phyloP scores from a whole-genome alignment of 345 rosid species.

The Euphorbia lathyris region DNA sequence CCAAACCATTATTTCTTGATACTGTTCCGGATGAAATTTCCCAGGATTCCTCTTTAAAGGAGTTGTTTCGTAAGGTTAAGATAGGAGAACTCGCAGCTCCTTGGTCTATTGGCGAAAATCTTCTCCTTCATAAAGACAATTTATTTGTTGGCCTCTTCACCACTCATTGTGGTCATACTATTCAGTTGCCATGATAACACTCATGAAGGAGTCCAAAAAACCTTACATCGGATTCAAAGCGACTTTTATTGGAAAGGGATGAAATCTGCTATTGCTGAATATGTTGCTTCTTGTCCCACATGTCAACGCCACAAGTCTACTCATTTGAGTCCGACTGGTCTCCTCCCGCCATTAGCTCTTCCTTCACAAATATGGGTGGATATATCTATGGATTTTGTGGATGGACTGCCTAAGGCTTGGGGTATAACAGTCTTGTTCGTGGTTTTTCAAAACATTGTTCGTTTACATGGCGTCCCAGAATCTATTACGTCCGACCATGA shows the following conservation, averaged over 20 bases:
- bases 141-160: no score
- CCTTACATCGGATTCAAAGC: not conserved
- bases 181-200: not conserved
- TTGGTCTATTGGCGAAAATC: no score
- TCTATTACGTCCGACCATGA: not conserved
- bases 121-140: no score
- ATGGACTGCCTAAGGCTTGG: not conserved
- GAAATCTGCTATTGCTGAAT: not conserved
- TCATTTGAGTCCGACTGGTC: not conserved
- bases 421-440: not conserved
- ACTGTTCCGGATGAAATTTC: no score
- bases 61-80: no score
- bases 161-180: no score
- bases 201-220: not conserved
- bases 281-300: not conserved
- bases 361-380: not conserved
- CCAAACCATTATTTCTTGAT: no score
- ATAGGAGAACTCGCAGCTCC: no score
- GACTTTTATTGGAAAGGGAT: not conserved
- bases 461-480: not conserved
- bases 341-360: no score
- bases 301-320: not conserved
- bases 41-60: no score
- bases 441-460: not conserved
- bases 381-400: conserved; percentile 1